These are phyloP conservation scores for Didymella keratinophila DNA, from an alignment of 2,329 filamentous ascomycete species.

Conservation along the genomic window DNA sequence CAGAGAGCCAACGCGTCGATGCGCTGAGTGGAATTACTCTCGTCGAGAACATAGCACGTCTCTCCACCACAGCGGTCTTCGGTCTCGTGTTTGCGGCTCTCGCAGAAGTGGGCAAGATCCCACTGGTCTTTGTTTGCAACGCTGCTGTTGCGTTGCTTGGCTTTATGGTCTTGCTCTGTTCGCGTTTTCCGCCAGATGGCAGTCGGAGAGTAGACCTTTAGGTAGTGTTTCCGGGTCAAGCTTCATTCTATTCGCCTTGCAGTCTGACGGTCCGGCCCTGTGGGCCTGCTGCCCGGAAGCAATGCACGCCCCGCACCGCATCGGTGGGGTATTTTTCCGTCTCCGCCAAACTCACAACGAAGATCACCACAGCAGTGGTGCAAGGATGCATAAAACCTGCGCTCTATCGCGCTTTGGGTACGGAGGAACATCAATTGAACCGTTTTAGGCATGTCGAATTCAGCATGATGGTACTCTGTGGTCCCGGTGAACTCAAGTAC, in stretches of 20 bases:
- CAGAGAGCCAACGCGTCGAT: constrained; percentile 67
- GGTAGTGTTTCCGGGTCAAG: constrained; percentile 12
- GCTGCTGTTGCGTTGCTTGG: constrained; percentile 65
- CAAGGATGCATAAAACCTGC: not conserved
- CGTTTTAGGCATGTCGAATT: not conserved
- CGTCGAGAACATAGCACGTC: constrained; percentile 71
- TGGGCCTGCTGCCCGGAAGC: not conserved
- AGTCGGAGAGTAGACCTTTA: constrained; percentile 32
- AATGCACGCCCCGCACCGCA: constrained; percentile 23
- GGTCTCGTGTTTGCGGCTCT: constrained; percentile 72
- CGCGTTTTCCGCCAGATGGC: constrained; percentile 56
- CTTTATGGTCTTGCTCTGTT: constrained; percentile 56
- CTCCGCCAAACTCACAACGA: constrained; percentile 3
- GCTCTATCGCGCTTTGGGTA: constrained; percentile 1
- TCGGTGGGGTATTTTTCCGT: constrained; percentile 25
- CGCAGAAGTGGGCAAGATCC: constrained; percentile 65
- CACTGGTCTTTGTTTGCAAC: constrained; percentile 73
- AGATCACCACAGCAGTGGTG: not conserved
- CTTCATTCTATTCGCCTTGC: constrained; percentile 8
- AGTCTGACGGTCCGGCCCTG: constrained; percentile 4
- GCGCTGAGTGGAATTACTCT: constrained; percentile 74
- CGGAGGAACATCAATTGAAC: constrained; percentile 12
- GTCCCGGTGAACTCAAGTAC: not conserved
- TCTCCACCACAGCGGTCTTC: constrained; percentile 70
- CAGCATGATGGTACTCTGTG: constrained; percentile 4